These are phyloP conservation scores for Leccinum imitatum DNA, from an alignment of 768 basidiomycete genomes.

Conservation along the genomic window DNA sequence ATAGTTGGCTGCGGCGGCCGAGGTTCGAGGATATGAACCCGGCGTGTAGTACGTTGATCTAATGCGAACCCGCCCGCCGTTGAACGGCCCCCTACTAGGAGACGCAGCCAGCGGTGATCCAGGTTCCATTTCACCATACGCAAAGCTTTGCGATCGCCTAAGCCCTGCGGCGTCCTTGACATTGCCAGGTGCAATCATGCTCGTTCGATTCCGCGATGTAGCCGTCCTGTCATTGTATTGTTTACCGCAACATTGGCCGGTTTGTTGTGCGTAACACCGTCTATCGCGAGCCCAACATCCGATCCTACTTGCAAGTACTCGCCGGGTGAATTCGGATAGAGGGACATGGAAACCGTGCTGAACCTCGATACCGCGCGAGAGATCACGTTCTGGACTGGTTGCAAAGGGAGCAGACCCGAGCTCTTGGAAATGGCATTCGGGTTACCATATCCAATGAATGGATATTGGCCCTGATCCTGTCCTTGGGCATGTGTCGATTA, in stretches of 20 bases:
- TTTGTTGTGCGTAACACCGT: slow-evolving; percentile 41
- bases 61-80: slow-evolving; percentile 61
- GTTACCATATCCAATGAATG: slow-evolving; percentile 29
- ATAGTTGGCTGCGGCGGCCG: slow-evolving; percentile 40
- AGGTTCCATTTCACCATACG: slow-evolving; percentile 57
- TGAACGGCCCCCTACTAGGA: slow-evolving; percentile 25
- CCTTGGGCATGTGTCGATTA: slow-evolving; percentile 15
- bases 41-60: slow-evolving; percentile 68
- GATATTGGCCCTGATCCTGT: slow-evolving; percentile 16
- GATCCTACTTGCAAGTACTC: slow-evolving; percentile 22
- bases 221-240: slow-evolving; percentile 38
- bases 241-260: slow-evolving; percentile 33
- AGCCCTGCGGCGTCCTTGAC: slow-evolving; percentile 22
- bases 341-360: slow-evolving; percentile 44
- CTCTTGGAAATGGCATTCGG: slow-evolving; percentile 24
- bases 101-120: slow-evolving; percentile 39
- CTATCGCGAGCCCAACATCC: slow-evolving; percentile 38
- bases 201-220: slow-evolving; percentile 20
- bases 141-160: slow-evolving; percentile 36
- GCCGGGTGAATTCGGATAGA: slow-evolving; percentile 46
- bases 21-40: slow-evolving; percentile 53
- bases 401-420: slow-evolving; percentile 33
- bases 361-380: slow-evolving; percentile 41
- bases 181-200: slow-evolving; percentile 19
- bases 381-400: slow-evolving; percentile 42